Percentiles rank a stretch among this genome's conserved stretches.
Conservation (phyloP, 352 stramenopile genomes). For the Phytophthora lateralis region DNA sequence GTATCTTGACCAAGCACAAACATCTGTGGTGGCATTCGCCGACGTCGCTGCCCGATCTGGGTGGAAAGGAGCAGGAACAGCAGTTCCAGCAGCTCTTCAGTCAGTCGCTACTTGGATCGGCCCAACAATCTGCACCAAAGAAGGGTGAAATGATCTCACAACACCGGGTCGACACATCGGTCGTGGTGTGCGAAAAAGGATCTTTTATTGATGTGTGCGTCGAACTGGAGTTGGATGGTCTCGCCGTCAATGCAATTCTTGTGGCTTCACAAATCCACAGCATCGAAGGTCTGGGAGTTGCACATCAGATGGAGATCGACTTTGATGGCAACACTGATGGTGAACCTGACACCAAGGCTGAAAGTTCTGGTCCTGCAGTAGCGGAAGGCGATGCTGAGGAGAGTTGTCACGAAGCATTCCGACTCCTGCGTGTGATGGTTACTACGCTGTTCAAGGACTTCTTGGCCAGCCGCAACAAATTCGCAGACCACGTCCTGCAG, state of each 20-base stretch:
- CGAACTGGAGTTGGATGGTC: constrained; percentile 72
- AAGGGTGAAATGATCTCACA: constrained; percentile 30
- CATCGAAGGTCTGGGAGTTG: constrained; percentile 67
- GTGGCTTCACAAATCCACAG: constrained; percentile 73
- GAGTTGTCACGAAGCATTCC: constrained; percentile 92
- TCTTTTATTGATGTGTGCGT: constrained; percentile 89
- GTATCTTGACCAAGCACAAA: constrained; percentile 92
- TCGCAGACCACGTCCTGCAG: constrained; percentile 96
- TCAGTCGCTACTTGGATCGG: constrained; percentile 43
- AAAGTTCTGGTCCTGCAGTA: constrained; percentile 18
- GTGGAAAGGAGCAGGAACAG: constrained; percentile 85
- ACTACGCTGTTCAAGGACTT: constrained; percentile 95
- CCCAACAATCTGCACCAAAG: constrained; percentile 15
- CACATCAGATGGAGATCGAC: constrained; percentile 69
- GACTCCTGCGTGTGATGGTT: constrained; percentile 92
- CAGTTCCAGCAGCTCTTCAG: constrained; percentile 79
- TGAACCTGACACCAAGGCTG: constrained; percentile 12
- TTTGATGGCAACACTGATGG: constrained; percentile 49
- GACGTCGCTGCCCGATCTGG: constrained; percentile 90
- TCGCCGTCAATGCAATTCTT: constrained; percentile 81
- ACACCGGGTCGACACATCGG: constrained; percentile 50
- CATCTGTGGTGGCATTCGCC: constrained; percentile 96
- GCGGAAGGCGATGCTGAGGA: constrained; percentile 81
- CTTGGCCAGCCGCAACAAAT: constrained; percentile 85
- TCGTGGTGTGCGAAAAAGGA: constrained; percentile 90